phyloP scores from a whole-genome alignment of 1,139 yeast species.

The Candida buenavistaensis region DNA sequence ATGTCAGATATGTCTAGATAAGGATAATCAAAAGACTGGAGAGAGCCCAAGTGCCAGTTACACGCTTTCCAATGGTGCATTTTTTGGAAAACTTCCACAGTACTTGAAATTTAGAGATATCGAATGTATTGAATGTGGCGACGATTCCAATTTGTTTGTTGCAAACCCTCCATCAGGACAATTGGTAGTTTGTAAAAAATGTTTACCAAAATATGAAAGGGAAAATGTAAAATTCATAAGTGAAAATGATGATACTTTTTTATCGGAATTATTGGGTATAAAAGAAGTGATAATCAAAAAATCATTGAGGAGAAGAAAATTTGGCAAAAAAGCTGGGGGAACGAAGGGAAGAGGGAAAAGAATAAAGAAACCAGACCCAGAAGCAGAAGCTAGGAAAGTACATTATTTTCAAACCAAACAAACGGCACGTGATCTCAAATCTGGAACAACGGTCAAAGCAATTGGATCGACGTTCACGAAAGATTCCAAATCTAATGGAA shows the following conservation, averaged over 20 bases:
- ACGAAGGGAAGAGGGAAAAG: slow-evolving; percentile 17
- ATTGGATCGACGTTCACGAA: no score
- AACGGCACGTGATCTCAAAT: slow-evolving; percentile 33
- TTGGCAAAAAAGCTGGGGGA: slow-evolving; percentile 27
- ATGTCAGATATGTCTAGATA: slow-evolving; percentile 49
- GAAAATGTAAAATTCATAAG: slow-evolving; percentile 30
- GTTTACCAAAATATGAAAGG: slow-evolving; percentile 30
- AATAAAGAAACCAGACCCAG: slow-evolving; percentile 26
- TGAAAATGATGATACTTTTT: slow-evolving; percentile 49
- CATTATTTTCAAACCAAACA: slow-evolving; percentile 38
- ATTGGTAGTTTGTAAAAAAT: slow-evolving; percentile 40
- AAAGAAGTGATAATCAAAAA: slow-evolving; percentile 33
- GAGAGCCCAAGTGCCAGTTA: slow-evolving; percentile 53
- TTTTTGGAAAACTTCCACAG: slow-evolving; percentile 47
- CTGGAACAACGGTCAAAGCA: slow-evolving; percentile 45
- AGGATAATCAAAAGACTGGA: slow-evolving; percentile 21
- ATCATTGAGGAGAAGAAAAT: slow-evolving; percentile 21
- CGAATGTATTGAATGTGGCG: slow-evolving; percentile 45
- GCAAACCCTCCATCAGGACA: slow-evolving; percentile 23
- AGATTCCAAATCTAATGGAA: no score
- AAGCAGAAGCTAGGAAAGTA: slow-evolving; percentile 39
- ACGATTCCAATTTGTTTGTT: slow-evolving; percentile 41
- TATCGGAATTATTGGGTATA: slow-evolving; percentile 50
- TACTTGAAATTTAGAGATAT: slow-evolving; percentile 53
- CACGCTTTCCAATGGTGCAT: slow-evolving; percentile 54